Evolutionary conservation across 2,329 filamentous ascomycete species (phyloP).

Genomic region (Penicillium frequentans): DNA sequence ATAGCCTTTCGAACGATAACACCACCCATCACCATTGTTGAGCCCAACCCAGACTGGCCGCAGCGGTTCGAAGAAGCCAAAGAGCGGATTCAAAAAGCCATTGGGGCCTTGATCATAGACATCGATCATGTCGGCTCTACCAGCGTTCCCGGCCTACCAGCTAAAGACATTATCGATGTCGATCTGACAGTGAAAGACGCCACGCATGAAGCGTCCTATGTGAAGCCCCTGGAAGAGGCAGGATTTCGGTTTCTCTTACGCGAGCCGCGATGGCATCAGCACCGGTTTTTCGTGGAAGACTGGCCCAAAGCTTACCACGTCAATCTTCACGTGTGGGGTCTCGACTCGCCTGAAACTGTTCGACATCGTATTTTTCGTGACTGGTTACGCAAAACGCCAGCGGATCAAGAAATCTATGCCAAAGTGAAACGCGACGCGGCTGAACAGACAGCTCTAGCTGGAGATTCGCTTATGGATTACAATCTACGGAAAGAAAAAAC

Average conservation of each 20-base stretch:
- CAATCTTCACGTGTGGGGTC: constrained; percentile 54
- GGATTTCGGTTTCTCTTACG: constrained; percentile 51
- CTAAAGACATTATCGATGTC: constrained; percentile 56
- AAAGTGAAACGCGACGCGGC: constrained; percentile 41
- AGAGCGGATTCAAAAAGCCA: constrained; percentile 19
- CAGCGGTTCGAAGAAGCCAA: constrained; percentile 15
- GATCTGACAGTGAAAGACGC: constrained; percentile 49
- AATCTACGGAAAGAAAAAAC: constrained; percentile 44
- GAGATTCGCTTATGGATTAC: constrained; percentile 41
- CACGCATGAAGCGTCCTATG: constrained; percentile 46
- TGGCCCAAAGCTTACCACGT: constrained; percentile 30
- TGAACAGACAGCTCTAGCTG: constrained; percentile 25
- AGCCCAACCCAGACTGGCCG: constrained; percentile 26
- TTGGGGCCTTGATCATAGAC: constrained; percentile 24
- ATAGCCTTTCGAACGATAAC: background rate
- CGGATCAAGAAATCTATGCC: constrained; percentile 45
- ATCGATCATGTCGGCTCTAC: constrained; percentile 55
- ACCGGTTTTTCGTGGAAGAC: constrained; percentile 48
- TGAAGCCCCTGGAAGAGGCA: constrained; percentile 41
- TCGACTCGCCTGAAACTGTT: constrained; percentile 43
- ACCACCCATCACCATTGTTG: constrained; percentile 22
- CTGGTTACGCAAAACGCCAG: constrained; percentile 41
- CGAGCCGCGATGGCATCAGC: constrained; percentile 50
- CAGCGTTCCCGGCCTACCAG: constrained; percentile 50
- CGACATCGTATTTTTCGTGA: constrained; percentile 49